Percentiles rank a stretch among this genome's conserved stretches.
These are phyloP conservation scores for Wallacemonas sp. DNA, from an alignment of 208 protist genomes.

Conservation along the genomic window DNA sequence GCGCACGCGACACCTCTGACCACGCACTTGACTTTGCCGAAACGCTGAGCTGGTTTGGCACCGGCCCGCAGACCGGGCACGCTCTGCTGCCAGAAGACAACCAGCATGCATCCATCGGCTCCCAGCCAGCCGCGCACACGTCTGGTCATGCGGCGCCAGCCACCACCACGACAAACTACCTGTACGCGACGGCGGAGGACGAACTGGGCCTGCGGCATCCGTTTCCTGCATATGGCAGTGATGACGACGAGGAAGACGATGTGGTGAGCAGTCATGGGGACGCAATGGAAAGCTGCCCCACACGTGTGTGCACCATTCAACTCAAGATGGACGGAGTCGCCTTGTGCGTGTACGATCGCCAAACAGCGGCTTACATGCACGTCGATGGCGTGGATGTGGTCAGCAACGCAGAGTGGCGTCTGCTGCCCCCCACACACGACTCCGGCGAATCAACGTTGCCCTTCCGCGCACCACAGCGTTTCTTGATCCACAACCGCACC, in stretches of 20 bases:
- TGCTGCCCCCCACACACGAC: slow-evolving; percentile 41
- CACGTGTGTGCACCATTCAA: slow-evolving; percentile 9
- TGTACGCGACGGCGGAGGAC: slow-evolving; percentile 1
- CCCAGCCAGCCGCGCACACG: not conserved
- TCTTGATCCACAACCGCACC: not conserved
- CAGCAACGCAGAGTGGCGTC: slow-evolving; percentile 30
- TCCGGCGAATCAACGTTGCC: slow-evolving; percentile 13
- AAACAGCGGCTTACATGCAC: slow-evolving; percentile 15
- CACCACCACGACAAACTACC: not conserved
- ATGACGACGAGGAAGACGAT: not conserved
- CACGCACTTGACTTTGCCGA: slow-evolving; percentile 9
- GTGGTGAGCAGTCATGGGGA: no score
- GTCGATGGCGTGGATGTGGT: slow-evolving; percentile 8
- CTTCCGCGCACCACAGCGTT: slow-evolving; percentile 6
- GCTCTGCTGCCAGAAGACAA: not conserved
- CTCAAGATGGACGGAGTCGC: slow-evolving; percentile 7
- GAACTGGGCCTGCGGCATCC: slow-evolving; percentile 11
- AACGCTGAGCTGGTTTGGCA: slow-evolving; percentile 1
- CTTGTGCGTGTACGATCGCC: slow-evolving; percentile 17
- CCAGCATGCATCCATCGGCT: not conserved
- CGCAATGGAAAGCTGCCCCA: not conserved
- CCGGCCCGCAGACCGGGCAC: slow-evolving; percentile 2
- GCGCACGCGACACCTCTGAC: not conserved
- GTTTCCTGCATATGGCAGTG: slow-evolving; percentile 1
- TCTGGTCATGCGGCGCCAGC: no score